Percentiles rank a stretch among this genome's conserved stretches.
These are phyloP conservation scores for Spergularia bocconei DNA, from an alignment of 148 eudicot genomes.

Conservation along the genomic window DNA sequence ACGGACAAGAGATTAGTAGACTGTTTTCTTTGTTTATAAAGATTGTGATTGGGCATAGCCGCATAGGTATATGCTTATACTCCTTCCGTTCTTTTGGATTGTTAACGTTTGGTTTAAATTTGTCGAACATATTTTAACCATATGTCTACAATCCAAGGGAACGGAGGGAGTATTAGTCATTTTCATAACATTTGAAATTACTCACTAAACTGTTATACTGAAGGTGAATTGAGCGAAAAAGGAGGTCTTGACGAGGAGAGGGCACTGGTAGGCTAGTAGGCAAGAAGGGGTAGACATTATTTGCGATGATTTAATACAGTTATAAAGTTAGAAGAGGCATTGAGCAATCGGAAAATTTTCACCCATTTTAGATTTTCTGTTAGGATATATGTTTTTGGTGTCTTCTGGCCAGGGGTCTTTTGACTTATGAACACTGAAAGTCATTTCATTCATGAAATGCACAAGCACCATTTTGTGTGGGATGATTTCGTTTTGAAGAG, in stretches of 20 bases:
- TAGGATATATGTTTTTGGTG: not conserved
- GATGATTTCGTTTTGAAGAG: not conserved
- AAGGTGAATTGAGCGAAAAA: not conserved
- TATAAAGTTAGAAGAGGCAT: not conserved
- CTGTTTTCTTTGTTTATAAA: not conserved
- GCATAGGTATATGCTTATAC: not conserved
- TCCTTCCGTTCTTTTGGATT: too few relatives aligned
- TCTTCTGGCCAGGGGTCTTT: not conserved
- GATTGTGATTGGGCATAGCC: not conserved
- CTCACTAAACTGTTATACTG: not conserved
- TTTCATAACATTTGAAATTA: not conserved
- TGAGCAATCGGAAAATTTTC: not conserved
- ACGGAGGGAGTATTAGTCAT: too few relatives aligned
- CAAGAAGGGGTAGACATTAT: not conserved
- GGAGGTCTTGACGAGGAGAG: not conserved
- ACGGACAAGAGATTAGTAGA: not conserved
- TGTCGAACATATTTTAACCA: too few relatives aligned
- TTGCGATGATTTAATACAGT: not conserved
- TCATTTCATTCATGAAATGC: not conserved
- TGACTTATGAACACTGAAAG: not conserved
- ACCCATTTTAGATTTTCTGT: not conserved
- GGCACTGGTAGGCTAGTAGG: not conserved
- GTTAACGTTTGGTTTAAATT: too few relatives aligned
- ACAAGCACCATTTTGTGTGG: too few relatives aligned
- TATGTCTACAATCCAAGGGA: too few relatives aligned